Base-by-base conservation (phyloP, 1,139 yeast genomes). In the Yamadazyma sp. region DNA sequence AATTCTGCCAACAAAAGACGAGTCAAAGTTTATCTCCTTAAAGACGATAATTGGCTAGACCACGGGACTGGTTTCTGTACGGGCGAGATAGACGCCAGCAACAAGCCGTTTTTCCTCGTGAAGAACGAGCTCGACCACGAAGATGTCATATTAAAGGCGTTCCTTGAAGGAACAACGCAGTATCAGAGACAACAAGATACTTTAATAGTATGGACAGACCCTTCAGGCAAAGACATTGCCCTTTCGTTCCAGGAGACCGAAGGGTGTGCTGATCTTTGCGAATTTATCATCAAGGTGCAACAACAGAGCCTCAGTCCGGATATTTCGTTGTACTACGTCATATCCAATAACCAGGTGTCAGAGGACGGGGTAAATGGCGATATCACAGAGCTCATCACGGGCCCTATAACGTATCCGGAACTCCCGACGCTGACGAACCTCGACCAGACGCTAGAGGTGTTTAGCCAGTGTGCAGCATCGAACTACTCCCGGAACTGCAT, bases 181-280 rank as follows among this genome's bases (percentile, higher is more conserved):
- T 90, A 86, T 57, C 97, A 90, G 58, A 75, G 95, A 52, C 97
- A 90, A 56, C 97, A 92, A 56, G 97, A 89, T 46, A 89, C 97
- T 0, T 67, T 92, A 36, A 87, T 92, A 15, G 96, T 92, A 15
- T 92, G 98, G 97, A 86, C 95, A 6, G 96, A 88, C 54, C 60
- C 70, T 7, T 71, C 76, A 15, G 92, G 92, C 3, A 78, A 77
- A 42, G 96, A 89, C 57, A 77, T 89, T 48, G 97, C 97, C 4
- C 68, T 92, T 30, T 86, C 95, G 37, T 92, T 92, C 61, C 97
- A 92, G 58, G 97, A 89, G 54, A 80, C 87, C 29, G 86, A 84
- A 37, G 97, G 97, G 0, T 92, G 98, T 59, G 78, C 86, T 12
- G 78, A 82, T 12, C 59, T 90, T 34, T 88, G 96, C 57, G 92